A percentile compares a stretch with the other conserved stretches of the same genome.
phyloP scores from a whole-genome alignment of 768 basidiomycete genomes.

The Tricholoma saponaceum region DNA sequence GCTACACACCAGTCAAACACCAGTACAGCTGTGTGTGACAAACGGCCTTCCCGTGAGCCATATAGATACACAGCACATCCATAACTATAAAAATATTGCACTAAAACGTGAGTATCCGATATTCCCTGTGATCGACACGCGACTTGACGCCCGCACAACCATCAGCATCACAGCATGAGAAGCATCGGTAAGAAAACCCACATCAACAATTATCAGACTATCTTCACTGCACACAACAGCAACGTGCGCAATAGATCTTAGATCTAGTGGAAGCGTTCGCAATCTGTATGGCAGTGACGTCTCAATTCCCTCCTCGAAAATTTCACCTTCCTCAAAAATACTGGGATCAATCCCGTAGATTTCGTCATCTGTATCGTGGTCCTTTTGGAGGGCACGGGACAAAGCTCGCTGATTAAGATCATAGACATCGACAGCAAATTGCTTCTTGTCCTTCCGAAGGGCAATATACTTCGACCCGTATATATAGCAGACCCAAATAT shows the following conservation, averaged over 20 bases:
- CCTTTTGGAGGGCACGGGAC: slow-evolving; percentile 17
- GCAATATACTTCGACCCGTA: slow-evolving; percentile 43
- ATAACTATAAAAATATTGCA: no score
- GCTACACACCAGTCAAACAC: neutral
- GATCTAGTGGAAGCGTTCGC: slow-evolving; percentile 20
- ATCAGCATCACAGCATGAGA: slow-evolving; percentile 3
- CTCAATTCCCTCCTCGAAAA: slow-evolving; percentile 37
- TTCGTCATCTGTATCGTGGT: slow-evolving; percentile 1
- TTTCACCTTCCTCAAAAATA: slow-evolving; percentile 8
- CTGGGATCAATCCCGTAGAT: neutral
- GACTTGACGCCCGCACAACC: neutral
- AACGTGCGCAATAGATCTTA: slow-evolving; percentile 17
- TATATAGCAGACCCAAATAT: slow-evolving; percentile 58
- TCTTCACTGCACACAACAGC: slow-evolving; percentile 56
- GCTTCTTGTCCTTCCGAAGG: slow-evolving; percentile 9
- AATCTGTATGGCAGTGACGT: slow-evolving; percentile 47
- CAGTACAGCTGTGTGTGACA: no score
- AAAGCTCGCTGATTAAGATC: slow-evolving; percentile 49
- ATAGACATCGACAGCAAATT: slow-evolving; percentile 33
- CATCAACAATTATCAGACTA: slow-evolving; percentile 47
- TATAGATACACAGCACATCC: neutral
- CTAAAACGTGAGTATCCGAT: slow-evolving; percentile 29
- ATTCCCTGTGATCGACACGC: slow-evolving; percentile 17
- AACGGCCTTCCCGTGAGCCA: no score
- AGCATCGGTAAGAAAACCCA: slow-evolving; percentile 21